Conservation (phyloP, 2,329 filamentous ascomycete genomes). For the Allantophomopsis lycopodina region DNA sequence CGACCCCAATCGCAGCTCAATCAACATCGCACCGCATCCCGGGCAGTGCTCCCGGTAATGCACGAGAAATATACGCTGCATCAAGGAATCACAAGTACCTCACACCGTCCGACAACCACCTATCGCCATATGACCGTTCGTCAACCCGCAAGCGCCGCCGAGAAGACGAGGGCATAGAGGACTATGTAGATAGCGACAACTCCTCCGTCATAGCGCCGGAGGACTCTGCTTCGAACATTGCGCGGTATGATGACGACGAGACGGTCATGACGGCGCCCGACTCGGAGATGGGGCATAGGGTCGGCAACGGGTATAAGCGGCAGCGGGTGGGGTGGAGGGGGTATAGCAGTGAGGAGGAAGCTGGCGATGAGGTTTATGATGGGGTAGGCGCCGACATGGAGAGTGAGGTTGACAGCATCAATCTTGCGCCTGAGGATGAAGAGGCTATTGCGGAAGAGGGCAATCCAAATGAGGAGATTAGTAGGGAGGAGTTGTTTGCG, state of each 20-base stretch:
- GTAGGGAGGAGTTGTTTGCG: constrained; percentile 13
- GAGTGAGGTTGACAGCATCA: not conserved
- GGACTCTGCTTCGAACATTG: not conserved
- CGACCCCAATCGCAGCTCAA: constrained; percentile 4
- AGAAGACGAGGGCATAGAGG: not conserved
- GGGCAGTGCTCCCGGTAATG: not conserved
- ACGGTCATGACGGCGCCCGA: not conserved
- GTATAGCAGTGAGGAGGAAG: not conserved
- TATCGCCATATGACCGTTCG: no score
- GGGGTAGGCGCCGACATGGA: not conserved
- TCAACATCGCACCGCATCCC: not conserved
- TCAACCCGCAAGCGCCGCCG: constrained; percentile 7
- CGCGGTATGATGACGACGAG: not conserved
- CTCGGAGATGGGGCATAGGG: not conserved
- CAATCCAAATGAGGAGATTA: constrained; percentile 16
- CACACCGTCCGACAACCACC: constrained; percentile 4
- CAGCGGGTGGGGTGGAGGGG: no score
- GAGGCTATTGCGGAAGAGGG: constrained; percentile 6
- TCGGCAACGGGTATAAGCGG: not conserved
- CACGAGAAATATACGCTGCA: constrained; percentile 3
- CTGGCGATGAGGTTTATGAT: not conserved
- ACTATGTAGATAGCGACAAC: constrained; percentile 1
- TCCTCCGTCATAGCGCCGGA: not conserved
- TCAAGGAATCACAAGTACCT: constrained; percentile 7
- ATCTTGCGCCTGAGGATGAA: constrained; percentile 1